Percentiles rank a stretch among this genome's conserved stretches.
Evolutionary conservation across 2,329 filamentous ascomycete species (phyloP).

Genomic region (Purpureocillium takamizusanense): DNA sequence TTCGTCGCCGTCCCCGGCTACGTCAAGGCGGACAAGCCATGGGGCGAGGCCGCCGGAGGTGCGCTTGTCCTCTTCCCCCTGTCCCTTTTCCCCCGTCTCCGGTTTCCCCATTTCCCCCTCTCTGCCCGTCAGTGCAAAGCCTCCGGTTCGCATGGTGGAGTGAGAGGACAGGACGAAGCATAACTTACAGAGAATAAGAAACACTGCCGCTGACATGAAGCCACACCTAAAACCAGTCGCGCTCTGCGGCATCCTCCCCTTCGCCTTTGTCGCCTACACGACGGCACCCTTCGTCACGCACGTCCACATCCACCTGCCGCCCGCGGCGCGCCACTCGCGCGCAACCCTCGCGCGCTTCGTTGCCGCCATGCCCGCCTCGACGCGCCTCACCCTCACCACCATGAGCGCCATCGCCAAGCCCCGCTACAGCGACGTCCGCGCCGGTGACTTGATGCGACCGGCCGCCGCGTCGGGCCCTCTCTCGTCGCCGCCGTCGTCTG

Average conservation of each 20-base stretch:
- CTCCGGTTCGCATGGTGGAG: too few relatives aligned
- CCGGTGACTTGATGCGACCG: constrained; percentile 24
- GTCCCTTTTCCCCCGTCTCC: not conserved
- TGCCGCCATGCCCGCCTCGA: constrained; percentile 32
- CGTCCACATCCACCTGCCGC: constrained; percentile 61
- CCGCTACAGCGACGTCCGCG: constrained; percentile 33
- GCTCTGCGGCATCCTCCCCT: constrained; percentile 52
- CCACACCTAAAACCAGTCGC: constrained; percentile 34
- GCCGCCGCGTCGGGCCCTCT: constrained; percentile 3
- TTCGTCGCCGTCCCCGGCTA: constrained; percentile 55
- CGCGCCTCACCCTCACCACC: constrained; percentile 42
- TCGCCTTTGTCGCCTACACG: constrained; percentile 54
- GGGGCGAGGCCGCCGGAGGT: constrained; percentile 27
- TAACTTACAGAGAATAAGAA: too few relatives aligned
- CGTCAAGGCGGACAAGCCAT: constrained; percentile 28
- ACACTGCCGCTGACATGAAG: not conserved
- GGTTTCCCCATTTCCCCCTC: not conserved
- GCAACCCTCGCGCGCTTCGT: constrained; percentile 45
- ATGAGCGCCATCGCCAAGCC: constrained; percentile 48
- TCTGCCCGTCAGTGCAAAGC: too few relatives aligned
- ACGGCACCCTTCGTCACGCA: constrained; percentile 64
- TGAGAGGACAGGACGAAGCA: too few relatives aligned
- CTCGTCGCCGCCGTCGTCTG: too few relatives aligned
- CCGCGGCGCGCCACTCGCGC: constrained; percentile 52
- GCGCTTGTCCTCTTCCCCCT: constrained; percentile 10